These are phyloP conservation scores for Draba incana DNA, from an alignment of 345 rosid species.

Conservation along the genomic window DNA sequence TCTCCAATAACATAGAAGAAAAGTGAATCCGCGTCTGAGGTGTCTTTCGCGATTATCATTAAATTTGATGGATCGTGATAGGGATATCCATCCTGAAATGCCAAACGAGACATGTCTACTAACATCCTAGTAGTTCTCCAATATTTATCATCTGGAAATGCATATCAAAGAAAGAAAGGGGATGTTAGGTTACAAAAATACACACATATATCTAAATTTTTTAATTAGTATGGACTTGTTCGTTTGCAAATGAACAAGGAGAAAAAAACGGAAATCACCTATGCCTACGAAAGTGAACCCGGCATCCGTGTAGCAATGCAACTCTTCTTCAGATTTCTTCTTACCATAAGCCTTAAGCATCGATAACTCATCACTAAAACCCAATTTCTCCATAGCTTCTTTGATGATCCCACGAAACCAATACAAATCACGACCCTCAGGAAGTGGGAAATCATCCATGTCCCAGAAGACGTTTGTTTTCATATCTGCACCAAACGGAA, in stretches of 20 bases:
- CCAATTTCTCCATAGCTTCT: too few relatives aligned
- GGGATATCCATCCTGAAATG: too few relatives aligned
- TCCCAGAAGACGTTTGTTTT: conserved; percentile 3
- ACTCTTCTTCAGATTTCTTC: background rate
- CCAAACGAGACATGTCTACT: too few relatives aligned
- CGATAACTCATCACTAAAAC: background rate
- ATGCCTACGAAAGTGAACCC: background rate
- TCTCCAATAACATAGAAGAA: too few relatives aligned
- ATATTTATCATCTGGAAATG: background rate
- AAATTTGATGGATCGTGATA: too few relatives aligned
- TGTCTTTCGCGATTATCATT: too few relatives aligned
- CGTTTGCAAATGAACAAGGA: background rate
- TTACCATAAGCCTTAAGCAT: background rate
- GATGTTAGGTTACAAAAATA: too few relatives aligned
- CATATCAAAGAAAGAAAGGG: background rate
- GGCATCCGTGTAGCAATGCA: background rate
- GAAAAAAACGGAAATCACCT: background rate
- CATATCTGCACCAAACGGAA: background rate
- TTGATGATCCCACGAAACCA: too few relatives aligned
- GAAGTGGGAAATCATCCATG: conserved; percentile 3
- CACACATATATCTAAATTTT: too few relatives aligned
- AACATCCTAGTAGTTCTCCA: background rate
- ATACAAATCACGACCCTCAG: background rate
- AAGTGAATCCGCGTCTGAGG: too few relatives aligned
- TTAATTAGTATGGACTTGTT: too few relatives aligned